Conservation (phyloP, 1,284 basidiomycete species). For the Irpex lacteus region DNA sequence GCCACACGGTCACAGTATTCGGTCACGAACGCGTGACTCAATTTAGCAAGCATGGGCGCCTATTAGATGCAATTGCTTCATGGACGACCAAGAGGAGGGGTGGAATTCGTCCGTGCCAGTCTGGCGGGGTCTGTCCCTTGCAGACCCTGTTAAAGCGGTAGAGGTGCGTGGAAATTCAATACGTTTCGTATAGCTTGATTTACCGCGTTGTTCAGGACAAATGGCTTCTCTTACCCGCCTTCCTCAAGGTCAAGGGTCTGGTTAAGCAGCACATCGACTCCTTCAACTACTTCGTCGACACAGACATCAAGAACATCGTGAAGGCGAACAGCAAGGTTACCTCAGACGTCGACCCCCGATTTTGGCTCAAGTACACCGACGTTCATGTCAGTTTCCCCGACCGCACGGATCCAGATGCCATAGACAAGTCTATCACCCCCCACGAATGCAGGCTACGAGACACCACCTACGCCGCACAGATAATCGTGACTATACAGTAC, state of each 20-base stretch:
- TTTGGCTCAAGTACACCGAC: slow-evolving; percentile 97
- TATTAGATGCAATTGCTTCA: neutral
- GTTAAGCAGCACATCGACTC: slow-evolving; percentile 99
- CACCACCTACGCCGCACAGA: slow-evolving; percentile 93
- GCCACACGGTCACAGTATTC: neutral
- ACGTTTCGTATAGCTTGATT: neutral
- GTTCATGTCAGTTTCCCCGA: slow-evolving; percentile 92
- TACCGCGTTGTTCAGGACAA: slow-evolving; percentile 68
- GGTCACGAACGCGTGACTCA: neutral
- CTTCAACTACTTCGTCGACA: slow-evolving; percentile 99
- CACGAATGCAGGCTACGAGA: slow-evolving; percentile 98
- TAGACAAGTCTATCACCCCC: slow-evolving; percentile 87
- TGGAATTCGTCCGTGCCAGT: slow-evolving; percentile 28
- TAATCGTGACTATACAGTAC: slow-evolving; percentile 95
- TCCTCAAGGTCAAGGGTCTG: slow-evolving; percentile 95
- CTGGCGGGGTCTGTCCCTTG: slow-evolving; percentile 72
- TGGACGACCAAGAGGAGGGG: slow-evolving; percentile 10
- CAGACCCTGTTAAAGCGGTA: slow-evolving; percentile 77
- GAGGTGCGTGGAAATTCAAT: slow-evolving; percentile 49
- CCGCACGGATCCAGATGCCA: slow-evolving; percentile 79
- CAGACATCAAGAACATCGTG: slow-evolving; percentile 96
- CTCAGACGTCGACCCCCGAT: slow-evolving; percentile 96
- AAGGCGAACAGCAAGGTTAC: slow-evolving; percentile 91
- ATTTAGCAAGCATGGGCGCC: neutral
- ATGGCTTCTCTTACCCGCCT: slow-evolving; percentile 94